Evolutionary conservation across 345 rosid genomes (phyloP).

Genomic region (Citrus sp.): DNA sequence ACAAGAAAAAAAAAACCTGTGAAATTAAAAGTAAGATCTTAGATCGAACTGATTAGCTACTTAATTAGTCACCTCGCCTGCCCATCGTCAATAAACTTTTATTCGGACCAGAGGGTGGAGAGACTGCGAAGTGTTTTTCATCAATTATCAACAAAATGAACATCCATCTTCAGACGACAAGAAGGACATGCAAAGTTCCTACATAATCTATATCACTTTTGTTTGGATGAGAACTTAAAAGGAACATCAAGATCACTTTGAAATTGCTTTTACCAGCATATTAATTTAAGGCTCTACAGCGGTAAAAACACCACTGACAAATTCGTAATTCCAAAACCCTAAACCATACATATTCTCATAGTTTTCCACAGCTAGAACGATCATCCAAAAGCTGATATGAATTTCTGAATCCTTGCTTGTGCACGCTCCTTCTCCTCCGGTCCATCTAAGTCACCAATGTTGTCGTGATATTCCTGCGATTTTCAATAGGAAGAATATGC

Average conservation of each 20-base stretch:
- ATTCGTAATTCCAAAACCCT: not conserved
- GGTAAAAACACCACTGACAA: not conserved
- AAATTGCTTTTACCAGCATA: not conserved
- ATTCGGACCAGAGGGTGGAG: no score
- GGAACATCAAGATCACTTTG: not conserved
- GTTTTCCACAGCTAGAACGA: not conserved
- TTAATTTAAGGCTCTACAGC: not conserved
- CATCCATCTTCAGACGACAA: no score
- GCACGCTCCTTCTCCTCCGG: slow-evolving; percentile 87
- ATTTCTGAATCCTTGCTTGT: slow-evolving; percentile 66
- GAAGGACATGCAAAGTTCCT: no score
- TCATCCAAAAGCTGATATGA: slow-evolving; percentile 53
- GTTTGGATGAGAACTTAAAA: not conserved
- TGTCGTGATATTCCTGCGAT: slow-evolving; percentile 84
- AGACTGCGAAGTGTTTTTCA: no score
- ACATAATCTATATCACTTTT: not conserved
- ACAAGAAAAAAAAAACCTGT: no score
- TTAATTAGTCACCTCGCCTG: no score
- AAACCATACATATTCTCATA: not conserved
- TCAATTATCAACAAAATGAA: no score
- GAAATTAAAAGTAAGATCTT: no score
- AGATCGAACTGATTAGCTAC: no score
- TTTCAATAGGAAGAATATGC: not conserved
- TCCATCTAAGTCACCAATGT: slow-evolving; percentile 92
- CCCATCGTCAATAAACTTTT: no score